Conservation (phyloP, 495 filamentous ascomycete genomes). For the Penicillium subrubescens region DNA sequence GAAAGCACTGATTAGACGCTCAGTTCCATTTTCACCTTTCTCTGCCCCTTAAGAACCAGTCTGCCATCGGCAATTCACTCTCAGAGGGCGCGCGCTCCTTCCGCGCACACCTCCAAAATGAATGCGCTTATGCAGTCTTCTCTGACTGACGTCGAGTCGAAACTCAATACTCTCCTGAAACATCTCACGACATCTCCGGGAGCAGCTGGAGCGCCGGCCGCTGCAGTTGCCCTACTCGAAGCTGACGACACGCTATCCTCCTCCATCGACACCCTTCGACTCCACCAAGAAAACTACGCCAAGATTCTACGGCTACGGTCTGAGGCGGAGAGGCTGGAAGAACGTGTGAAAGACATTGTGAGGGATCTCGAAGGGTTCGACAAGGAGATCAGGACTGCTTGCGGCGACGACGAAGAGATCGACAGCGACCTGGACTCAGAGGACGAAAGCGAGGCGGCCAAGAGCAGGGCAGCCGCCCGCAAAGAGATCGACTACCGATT, state of each 20-base stretch:
- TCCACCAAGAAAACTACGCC: constrained; percentile 47
- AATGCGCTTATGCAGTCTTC: constrained; percentile 40
- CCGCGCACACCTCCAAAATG: constrained; percentile 29
- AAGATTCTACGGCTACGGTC: constrained; percentile 40
- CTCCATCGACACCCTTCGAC: constrained; percentile 42
- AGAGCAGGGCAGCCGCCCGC: not conserved
- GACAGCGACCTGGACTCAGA: constrained; percentile 34
- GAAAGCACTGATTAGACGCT: not conserved
- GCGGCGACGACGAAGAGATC: constrained; percentile 33
- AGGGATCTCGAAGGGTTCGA: constrained; percentile 43
- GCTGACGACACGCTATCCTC: constrained; percentile 46
- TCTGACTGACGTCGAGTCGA: constrained; percentile 42
- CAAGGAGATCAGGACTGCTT: constrained; percentile 37
- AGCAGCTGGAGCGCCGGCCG: constrained; percentile 44
- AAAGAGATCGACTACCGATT: constrained; percentile 49
- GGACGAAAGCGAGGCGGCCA: constrained; percentile 22
- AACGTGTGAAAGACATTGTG: constrained; percentile 45
- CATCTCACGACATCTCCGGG: constrained; percentile 47
- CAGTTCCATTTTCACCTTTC: not conserved
- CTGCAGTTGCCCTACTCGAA: constrained; percentile 41
- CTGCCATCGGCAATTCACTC: not conserved
- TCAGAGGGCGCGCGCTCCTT: not conserved
- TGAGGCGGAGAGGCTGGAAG: constrained; percentile 43
- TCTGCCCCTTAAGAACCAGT: not conserved
- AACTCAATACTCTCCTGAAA: constrained; percentile 44